Conservation (phyloP, 371 early-diverging fungal species). For the Mucor racemosus region DNA sequence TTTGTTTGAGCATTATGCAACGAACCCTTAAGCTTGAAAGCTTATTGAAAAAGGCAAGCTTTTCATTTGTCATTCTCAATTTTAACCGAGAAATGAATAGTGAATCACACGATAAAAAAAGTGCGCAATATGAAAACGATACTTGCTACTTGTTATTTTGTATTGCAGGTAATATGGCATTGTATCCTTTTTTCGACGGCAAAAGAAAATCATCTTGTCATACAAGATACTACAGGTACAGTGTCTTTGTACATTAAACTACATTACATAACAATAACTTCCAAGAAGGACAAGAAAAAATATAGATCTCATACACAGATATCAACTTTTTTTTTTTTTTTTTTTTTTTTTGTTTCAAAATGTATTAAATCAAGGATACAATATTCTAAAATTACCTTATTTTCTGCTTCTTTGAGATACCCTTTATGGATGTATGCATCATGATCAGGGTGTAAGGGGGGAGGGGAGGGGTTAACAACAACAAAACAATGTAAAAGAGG, state of each 20-base stretch:
- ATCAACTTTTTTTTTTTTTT: not conserved
- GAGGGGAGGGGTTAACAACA: not conserved
- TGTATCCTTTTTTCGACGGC: not conserved
- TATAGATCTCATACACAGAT: not conserved
- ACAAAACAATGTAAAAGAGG: not conserved
- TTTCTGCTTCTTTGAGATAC: not conserved
- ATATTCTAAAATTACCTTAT: not conserved
- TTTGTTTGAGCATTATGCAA: not conserved
- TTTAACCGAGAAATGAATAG: not conserved
- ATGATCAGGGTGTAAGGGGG: not conserved
- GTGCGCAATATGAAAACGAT: not conserved
- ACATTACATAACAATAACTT: not conserved
- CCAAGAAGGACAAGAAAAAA: not conserved
- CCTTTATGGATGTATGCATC: constrained; percentile 4
- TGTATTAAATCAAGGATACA: not conserved
- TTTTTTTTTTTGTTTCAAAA: not conserved
- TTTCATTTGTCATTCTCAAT: not conserved
- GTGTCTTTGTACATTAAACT: not conserved
- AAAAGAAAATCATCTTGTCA: not conserved
- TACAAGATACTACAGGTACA: not conserved
- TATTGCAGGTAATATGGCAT: not conserved
- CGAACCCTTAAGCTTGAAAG: not conserved
- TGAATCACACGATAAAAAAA: not conserved
- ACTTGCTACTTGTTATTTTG: not conserved
- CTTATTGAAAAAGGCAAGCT: not conserved